phyloP scores from a whole-genome alignment of 208 protist species.

The Hexamita inflata region DNA sequence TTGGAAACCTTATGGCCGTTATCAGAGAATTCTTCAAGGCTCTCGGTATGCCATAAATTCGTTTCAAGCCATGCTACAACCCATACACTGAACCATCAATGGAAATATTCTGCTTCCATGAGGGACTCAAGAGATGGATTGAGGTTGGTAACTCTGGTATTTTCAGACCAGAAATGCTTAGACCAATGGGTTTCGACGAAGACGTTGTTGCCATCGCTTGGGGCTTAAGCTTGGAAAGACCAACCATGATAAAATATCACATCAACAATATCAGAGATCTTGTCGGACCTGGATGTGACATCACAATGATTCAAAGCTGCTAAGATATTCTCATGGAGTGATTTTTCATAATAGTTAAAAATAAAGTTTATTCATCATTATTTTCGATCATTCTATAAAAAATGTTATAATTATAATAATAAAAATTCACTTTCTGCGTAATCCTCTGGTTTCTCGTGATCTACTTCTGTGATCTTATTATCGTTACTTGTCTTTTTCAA shows the following conservation, averaged over 20 bases:
- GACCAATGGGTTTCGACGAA: slow-evolving; percentile 86
- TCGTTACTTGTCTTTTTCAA: no score
- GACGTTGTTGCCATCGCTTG: slow-evolving; percentile 92
- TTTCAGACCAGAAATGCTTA: slow-evolving; percentile 89
- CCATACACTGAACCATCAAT: slow-evolving; percentile 99
- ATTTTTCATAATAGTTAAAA: no score
- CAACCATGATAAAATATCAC: slow-evolving; percentile 97
- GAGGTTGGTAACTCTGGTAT: slow-evolving; percentile 53
- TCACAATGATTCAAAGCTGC: no score
- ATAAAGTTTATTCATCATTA: no score
- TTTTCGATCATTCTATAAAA: no score
- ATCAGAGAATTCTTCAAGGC: slow-evolving; percentile 88
- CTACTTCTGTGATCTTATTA: no score
- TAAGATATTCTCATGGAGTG: no score
- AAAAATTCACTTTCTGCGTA: no score
- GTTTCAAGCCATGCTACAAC: slow-evolving; percentile 99
- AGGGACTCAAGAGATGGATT: slow-evolving; percentile 71
- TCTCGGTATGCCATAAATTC: slow-evolving; percentile 75
- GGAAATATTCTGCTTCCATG: slow-evolving; percentile 96
- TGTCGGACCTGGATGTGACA: slow-evolving; percentile 75
- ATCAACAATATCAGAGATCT: slow-evolving; percentile 94
- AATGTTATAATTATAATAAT: no score
- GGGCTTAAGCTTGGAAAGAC: slow-evolving; percentile 94
- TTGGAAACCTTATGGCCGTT: slow-evolving; percentile 91
- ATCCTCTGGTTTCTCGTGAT: no score